Percentiles rank a stretch among this genome's conserved stretches.
phyloP scores from a whole-genome alignment of 306 rosid species.

The Vigna hirtella region DNA sequence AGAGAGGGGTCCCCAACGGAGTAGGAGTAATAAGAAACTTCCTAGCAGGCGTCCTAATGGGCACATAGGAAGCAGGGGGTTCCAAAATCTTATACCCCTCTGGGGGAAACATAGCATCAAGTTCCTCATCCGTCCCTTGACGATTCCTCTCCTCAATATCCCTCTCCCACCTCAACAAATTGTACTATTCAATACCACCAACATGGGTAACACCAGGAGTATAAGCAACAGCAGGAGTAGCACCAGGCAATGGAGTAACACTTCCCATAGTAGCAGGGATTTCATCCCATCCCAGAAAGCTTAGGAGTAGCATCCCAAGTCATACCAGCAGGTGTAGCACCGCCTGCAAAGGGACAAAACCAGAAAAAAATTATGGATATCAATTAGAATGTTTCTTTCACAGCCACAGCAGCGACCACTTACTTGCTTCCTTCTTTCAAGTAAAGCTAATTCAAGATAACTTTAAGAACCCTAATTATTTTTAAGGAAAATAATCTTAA shows the following conservation, averaged over 20 bases:
- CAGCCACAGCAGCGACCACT: too few relatives aligned
- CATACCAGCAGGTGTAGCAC: slow-evolving; percentile 47
- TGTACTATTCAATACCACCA: slow-evolving; percentile 50
- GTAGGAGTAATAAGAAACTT: slow-evolving; percentile 52
- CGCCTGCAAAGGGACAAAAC: slow-evolving; percentile 6
- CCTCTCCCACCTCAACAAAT: slow-evolving; percentile 55
- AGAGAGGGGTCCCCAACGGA: slow-evolving; percentile 46
- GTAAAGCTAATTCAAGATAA: too few relatives aligned
- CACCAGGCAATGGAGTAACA: slow-evolving; percentile 49
- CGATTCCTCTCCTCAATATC: slow-evolving; percentile 56
- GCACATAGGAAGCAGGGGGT: slow-evolving; percentile 48
- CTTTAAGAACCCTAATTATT: too few relatives aligned
- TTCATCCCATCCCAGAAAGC: slow-evolving; percentile 49
- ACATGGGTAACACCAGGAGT: slow-evolving; percentile 52
- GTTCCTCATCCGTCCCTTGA: slow-evolving; percentile 46
- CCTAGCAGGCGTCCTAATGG: slow-evolving; percentile 51
- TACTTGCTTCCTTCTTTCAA: too few relatives aligned
- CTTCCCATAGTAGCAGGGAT: slow-evolving; percentile 53
- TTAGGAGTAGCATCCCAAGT: slow-evolving; percentile 52
- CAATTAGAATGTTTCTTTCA: too few relatives aligned
- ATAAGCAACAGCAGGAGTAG: slow-evolving; percentile 48
- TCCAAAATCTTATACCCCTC: slow-evolving; percentile 52
- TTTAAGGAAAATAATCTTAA: too few relatives aligned
- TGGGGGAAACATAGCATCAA: slow-evolving; percentile 52
- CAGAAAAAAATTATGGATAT: neutral